Evolutionary conservation across 192 early-diverging fungal species (phyloP), one percentile per base, ranked within the genome.

Genomic region (Entomortierella lignicola): DNA sequence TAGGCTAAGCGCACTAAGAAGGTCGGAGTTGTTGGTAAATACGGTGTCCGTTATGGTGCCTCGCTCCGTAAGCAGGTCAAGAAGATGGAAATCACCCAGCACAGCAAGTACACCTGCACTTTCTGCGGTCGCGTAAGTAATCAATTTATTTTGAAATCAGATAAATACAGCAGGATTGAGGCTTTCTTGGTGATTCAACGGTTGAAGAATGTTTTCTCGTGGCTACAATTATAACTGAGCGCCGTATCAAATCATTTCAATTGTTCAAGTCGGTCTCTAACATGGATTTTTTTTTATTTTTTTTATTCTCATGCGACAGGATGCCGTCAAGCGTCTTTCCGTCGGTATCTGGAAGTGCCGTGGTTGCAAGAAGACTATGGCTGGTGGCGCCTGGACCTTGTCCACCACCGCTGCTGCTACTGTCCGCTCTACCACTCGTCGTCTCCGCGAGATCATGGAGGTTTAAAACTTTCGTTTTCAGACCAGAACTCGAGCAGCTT

Each of bases 1-100:
- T 43, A 86, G 93, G 93, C 92, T 83, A 98, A 97, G 88, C 92
- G 97, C 88, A 98, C 97, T 69, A 95, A 92, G 89, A 98, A 99
- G 92, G 96, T 97, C 85, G 98, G 98, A 89, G 94, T 99, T 87
- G 93, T 92, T 90, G 98, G 98, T 84, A 99, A 99, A 88, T 99
- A 99, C 94, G 98, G 98, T 91, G 95, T 95, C 83, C 96, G 98
- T 89, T 99, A 99, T 90, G 98, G 98, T 96, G 95, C 98, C 75
- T 98, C 98, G 63, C 92, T 99, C 80, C 91, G 98, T 90, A 99
- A 99, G 91, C 88, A 89, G 82, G 85, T 89, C 59, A 83, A 83
- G 77, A 83, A 83, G 92, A 97, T 98, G 91, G 98, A 99, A 93
- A 96, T 98, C 86, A 94, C 96, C 83, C 98, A 99, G 89, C 98